These are phyloP conservation scores for Rhodamnia rubescens DNA, from an alignment of 345 rosid species.

Conservation along the genomic window DNA sequence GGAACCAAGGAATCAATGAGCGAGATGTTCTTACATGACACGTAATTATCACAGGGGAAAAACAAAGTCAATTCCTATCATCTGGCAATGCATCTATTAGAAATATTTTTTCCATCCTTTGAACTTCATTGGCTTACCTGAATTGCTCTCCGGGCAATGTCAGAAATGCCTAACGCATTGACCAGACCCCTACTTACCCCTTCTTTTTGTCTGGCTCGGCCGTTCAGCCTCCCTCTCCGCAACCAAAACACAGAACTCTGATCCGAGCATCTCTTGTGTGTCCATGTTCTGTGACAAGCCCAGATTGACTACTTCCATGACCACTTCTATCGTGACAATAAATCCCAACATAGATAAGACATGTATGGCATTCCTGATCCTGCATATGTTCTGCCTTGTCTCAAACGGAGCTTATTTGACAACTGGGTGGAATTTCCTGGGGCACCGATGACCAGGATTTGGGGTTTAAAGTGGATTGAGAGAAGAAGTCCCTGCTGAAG, in stretches of 20 bases:
- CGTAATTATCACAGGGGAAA: background rate
- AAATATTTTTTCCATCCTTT: background rate
- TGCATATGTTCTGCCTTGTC: slow-evolving; percentile 63
- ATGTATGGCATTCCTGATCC: slow-evolving; percentile 59
- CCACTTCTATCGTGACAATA: slow-evolving; percentile 46
- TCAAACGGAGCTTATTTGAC: too few species aligned
- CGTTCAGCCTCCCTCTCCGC: slow-evolving; percentile 73
- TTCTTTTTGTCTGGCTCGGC: slow-evolving; percentile 45
- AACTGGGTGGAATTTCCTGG: too few species aligned
- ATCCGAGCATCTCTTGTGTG: slow-evolving; percentile 62
- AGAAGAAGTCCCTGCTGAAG: slow-evolving; percentile 82
- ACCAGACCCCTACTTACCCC: slow-evolving; percentile 9
- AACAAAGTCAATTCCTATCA: background rate
- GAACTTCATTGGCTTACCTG: background rate
- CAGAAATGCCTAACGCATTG: background rate
- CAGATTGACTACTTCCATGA: slow-evolving; percentile 41
- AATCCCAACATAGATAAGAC: slow-evolving; percentile 69
- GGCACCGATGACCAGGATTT: too few species aligned
- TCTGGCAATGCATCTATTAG: background rate
- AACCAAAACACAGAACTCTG: slow-evolving; percentile 73
- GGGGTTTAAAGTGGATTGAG: too few species aligned
- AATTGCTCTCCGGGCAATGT: background rate
- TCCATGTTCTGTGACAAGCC: slow-evolving; percentile 37
- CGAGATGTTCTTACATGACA: background rate
- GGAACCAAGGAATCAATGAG: background rate